phyloP scores from a whole-genome alignment of 208 protist species.

The Trypanosoma scelopori region DNA sequence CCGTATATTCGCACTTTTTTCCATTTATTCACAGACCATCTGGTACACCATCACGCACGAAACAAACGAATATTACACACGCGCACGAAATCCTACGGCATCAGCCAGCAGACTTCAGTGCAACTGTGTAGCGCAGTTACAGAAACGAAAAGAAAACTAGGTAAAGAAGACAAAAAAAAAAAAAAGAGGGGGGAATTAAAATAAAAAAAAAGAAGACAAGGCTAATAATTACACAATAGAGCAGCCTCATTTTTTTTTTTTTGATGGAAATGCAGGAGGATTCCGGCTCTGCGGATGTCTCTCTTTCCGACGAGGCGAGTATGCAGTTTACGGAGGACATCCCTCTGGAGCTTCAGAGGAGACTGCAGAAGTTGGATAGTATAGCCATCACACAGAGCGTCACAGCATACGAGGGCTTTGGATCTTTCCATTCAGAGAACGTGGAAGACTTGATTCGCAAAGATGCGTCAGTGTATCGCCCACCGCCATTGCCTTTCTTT shows the following conservation, averaged over 20 bases:
- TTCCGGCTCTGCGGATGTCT: not conserved
- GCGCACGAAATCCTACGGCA: too few relatives aligned
- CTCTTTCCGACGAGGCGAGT: not conserved
- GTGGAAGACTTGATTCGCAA: conserved; percentile 78
- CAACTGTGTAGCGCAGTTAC: too few relatives aligned
- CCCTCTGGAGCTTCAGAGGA: conserved; percentile 19
- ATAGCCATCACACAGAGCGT: conserved; percentile 29
- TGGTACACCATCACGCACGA: too few relatives aligned
- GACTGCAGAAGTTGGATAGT: conserved; percentile 30
- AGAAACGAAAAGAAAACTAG: too few relatives aligned
- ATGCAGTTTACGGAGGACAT: conserved; percentile 6
- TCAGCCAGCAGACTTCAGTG: too few relatives aligned
- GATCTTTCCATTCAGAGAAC: conserved; percentile 91
- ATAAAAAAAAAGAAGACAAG: not conserved
- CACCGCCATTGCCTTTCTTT: conserved; percentile 42
- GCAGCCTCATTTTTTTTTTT: not conserved
- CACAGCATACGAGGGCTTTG: conserved; percentile 86
- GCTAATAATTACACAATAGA: too few relatives aligned
- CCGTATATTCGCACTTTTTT: too few relatives aligned
- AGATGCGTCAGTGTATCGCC: conserved; percentile 51
- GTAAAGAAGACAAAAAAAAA: too few relatives aligned
- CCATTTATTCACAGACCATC: too few relatives aligned
- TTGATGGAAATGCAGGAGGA: not conserved
- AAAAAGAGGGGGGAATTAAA: too few relatives aligned
- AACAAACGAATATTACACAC: too few relatives aligned